Evolutionary conservation across 805 yeast genomes (phyloP), one percentile per base, ranked within the genome.

Genomic region (Pichia paraexigua): DNA sequence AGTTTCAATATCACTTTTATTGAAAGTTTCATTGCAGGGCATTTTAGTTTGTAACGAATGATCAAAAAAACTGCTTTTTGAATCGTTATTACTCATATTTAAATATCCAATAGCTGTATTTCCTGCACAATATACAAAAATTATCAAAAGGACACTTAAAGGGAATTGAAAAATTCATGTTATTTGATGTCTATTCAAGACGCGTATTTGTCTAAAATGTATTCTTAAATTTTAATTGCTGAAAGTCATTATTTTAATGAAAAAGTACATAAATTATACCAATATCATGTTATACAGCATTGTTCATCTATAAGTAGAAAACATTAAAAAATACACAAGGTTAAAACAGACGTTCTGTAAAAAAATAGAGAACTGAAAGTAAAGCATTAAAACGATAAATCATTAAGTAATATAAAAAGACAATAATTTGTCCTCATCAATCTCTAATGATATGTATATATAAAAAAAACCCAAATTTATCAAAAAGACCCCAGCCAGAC

Each of bases 301-400:
- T n/a, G 20, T n/a, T n/a, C 7, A 17, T 35, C 20, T 35, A 35
- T 35, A 35, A 35, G 39, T 11, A 35, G 18, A 35, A n/a, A 35
- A n/a, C 39, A 35, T 35, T n/a, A 17, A 35, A 35, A 48, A 43
- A 44, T 35, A 48, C 21, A 48, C n/a, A 48, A 32, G 32, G 15
- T 20, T 37, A 41, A 35, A 24, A 32, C 32, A 39, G 48, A 32
- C 22, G 13, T 42, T 24, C 45, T 17, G 45, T 40, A 20, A 44
- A 35, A 35, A 35, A 35, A 35, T 17, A 48, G 30, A 21, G 51
- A 47, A 51, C 42, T 44, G 53, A 51, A 51, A 47, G 24, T 43
- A 51, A 51, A 51, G 51, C 53, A 51, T 47, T 46, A 47, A 51
- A 51, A 51, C 42, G 47, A 40, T 27, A 37, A 39, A 43, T 51